phyloP scores from a whole-genome alignment of 2,329 filamentous ascomycete genomes.

The Penicillium brasilianum region DNA sequence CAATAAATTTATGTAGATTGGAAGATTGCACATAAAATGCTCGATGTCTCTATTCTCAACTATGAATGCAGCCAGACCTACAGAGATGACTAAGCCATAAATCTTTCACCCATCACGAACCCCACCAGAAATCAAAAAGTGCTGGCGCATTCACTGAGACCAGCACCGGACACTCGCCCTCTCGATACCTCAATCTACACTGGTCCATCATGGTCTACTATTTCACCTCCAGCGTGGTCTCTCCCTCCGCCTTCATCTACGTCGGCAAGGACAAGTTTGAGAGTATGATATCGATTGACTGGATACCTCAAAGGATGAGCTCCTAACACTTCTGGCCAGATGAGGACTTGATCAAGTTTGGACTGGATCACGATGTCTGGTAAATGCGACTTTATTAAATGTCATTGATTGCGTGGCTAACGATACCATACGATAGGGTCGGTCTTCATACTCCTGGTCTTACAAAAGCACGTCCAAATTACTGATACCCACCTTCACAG shows the following conservation, averaged over 20 bases:
- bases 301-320: conserved; percentile 2
- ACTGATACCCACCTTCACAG: conserved; percentile 49
- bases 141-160: neutral
- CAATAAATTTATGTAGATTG: too few species aligned
- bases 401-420: conserved; percentile 11
- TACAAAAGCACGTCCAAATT: conserved; percentile 3
- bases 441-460: conserved; percentile 20
- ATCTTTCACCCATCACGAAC: conserved; percentile 2
- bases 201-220: conserved; percentile 80
- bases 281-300: conserved; percentile 64
- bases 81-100: conserved; percentile 17
- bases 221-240: conserved; percentile 83
- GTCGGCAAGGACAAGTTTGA: conserved; percentile 99
- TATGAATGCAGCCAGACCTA: neutral
- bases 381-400: conserved; percentile 42
- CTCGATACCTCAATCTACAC: neutral
- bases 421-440: conserved; percentile 35
- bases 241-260: conserved; percentile 85
- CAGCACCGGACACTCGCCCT: neutral
- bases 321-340: conserved; percentile 60
- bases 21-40: neutral
- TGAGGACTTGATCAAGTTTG: conserved; percentile 90
- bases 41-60: neutral
- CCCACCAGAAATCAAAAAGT: conserved; percentile 3
- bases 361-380: conserved; percentile 96